Evolutionary conservation across 1,284 basidiomycete species (phyloP), one percentile per base, ranked within the genome.

Genomic region (Papiliotrema fonsecae): DNA sequence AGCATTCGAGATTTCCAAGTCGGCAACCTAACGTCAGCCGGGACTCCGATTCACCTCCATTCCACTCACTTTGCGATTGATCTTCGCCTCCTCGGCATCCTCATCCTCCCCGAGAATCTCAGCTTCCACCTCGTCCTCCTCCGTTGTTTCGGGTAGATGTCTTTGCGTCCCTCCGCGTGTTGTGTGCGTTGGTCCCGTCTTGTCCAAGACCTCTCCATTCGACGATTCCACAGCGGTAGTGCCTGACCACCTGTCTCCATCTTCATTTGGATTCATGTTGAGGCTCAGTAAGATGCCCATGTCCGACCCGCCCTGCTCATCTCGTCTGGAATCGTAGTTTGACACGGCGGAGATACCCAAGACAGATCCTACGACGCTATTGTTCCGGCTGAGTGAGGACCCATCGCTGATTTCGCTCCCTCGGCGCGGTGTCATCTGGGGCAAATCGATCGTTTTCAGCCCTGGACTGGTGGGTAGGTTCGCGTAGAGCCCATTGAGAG

Each of bases 1-100:
- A 9, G 65, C 60, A 48, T 73, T 73, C 10, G 64, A 68, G 40
- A 73, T 73, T 32, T 72, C 70, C 1, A 73, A 49, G 53, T 73
- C 71, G 14, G 70, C 70, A 35, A 71, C 62, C 69, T 72, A 52
- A 6, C 16, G 16, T 42, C 45, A 52, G 42, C 27, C 19, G 10
- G 5, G 4, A 2, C 26, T 14, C 6, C 4, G 32, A 30, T 21
- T 7, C 21, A 30, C 7, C 26, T 30, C 42, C 22, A n/a, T 10
- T 39, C n/a, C 14, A 49, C 63, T 45, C 36, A 67, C 68, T 54
- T 72, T 72, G 10, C 69, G 49, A 42, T 72, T 63, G 21, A 70
- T 51, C 32, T 64, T 65, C 6, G 67, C 69, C 42, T 65, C 60
- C 32, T 55, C 47, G 9, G 56, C 57, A 9, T 62, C 52, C 14